phyloP scores from a whole-genome alignment of 2,329 filamentous ascomycete genomes.

The Anthostomella pinea region DNA sequence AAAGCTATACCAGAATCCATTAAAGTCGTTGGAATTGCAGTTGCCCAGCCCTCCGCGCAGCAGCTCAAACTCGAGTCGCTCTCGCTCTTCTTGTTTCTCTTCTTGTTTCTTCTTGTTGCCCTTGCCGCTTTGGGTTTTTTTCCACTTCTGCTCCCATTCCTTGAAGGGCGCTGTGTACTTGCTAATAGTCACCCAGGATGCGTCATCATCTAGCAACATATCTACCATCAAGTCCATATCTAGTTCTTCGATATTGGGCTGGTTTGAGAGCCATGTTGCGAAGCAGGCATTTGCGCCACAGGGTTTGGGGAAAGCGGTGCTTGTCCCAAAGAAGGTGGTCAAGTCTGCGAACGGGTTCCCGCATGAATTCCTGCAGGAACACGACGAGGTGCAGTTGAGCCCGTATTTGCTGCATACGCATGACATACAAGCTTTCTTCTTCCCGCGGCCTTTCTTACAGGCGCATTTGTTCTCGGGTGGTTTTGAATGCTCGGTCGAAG shows the following conservation, averaged over 20 bases:
- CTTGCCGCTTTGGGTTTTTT: slow-evolving; percentile 27
- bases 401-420: slow-evolving; percentile 34
- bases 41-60: slow-evolving; percentile 32
- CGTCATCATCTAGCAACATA: slow-evolving; percentile 33
- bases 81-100: slow-evolving; percentile 29
- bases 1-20: slow-evolving; percentile 34
- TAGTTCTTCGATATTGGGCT: slow-evolving; percentile 33
- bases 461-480: slow-evolving; percentile 27
- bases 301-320: slow-evolving; percentile 26
- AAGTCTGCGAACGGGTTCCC: slow-evolving; percentile 34
- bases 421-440: slow-evolving; percentile 32
- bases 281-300: slow-evolving; percentile 33
- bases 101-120: slow-evolving; percentile 33
- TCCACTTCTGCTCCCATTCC: slow-evolving; percentile 32
- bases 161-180: slow-evolving; percentile 27
- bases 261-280: slow-evolving; percentile 33
- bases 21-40: slow-evolving; percentile 29
- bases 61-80: slow-evolving; percentile 33
- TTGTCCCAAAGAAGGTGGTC: slow-evolving; percentile 31
- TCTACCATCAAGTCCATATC: slow-evolving; percentile 34
- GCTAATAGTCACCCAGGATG: slow-evolving; percentile 30
- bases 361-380: slow-evolving; percentile 30
- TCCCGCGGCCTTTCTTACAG: slow-evolving; percentile 34
- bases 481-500: slow-evolving; percentile 25
- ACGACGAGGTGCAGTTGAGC: slow-evolving; percentile 26